Conservation (phyloP, 805 yeast species). For the Vanderwaltozyma yarrowii region DNA sequence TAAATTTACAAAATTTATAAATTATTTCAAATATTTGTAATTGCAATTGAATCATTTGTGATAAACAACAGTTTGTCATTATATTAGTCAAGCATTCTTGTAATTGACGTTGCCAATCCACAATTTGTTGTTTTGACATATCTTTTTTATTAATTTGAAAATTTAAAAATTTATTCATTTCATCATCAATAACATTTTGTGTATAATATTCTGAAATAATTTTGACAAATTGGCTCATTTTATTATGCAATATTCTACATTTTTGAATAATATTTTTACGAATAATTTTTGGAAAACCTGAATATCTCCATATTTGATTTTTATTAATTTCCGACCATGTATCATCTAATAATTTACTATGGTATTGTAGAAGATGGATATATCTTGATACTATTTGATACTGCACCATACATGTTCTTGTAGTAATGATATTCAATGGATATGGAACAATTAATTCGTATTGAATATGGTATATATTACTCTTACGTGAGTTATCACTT, state of each 20-base stretch:
- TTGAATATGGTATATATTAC: conserved; percentile 40
- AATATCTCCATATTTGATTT: conserved; percentile 57
- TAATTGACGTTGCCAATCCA: conserved; percentile 13
- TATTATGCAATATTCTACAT: conserved; percentile 43
- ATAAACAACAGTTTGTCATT: conserved; percentile 20
- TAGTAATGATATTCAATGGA: conserved; percentile 70
- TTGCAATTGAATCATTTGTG: conserved; percentile 21
- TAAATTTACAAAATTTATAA: conserved; percentile 25
- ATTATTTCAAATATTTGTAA: conserved; percentile 24
- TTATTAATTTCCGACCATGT: conserved; percentile 60
- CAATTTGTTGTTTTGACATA: conserved; percentile 1
- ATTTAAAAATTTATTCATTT: conserved; percentile 7
- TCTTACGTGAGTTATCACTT: conserved; percentile 11
- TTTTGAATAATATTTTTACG: conserved; percentile 45
- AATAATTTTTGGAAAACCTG: conserved; percentile 34
- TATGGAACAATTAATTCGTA: conserved; percentile 64
- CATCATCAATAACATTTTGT: conserved; percentile 18
- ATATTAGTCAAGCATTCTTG: conserved; percentile 22
- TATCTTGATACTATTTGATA: conserved; percentile 75
- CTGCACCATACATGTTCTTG: conserved; percentile 60
- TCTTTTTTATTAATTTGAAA: background rate
- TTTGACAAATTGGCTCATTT: conserved; percentile 29
- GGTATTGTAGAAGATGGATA: conserved; percentile 49
- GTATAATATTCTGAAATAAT: conserved; percentile 17
- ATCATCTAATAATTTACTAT: conserved; percentile 47